A percentile compares a stretch with the other conserved stretches of the same genome.
Conservation (phyloP, 2,329 filamentous ascomycete species). For the Trichoderma cornu-damae region DNA sequence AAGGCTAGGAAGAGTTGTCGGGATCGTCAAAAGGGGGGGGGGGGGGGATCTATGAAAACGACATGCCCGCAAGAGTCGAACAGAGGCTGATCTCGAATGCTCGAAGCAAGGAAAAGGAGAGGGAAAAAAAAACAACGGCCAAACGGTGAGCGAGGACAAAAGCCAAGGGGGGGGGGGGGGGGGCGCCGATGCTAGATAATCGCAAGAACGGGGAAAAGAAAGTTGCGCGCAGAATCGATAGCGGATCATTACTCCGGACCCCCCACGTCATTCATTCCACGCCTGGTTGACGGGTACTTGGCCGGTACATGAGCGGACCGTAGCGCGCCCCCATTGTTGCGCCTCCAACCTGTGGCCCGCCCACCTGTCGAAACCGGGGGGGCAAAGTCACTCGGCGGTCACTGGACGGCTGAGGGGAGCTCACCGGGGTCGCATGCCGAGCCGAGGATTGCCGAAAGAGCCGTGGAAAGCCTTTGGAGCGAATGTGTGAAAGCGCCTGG, state of each 20-base stretch:
- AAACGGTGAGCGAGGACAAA: background rate
- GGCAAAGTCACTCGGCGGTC: conserved; percentile 8
- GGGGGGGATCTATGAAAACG: conserved; percentile 8
- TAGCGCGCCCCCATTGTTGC: background rate
- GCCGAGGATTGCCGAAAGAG: conserved; percentile 24
- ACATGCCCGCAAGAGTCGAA: conserved; percentile 16
- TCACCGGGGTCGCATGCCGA: conserved; percentile 9
- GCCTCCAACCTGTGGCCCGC: too few relatives aligned
- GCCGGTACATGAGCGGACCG: background rate
- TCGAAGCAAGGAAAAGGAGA: background rate
- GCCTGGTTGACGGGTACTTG: background rate
- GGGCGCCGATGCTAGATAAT: conserved; percentile 4
- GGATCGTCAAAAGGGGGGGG: background rate
- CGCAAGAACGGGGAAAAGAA: background rate
- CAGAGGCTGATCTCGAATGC: background rate
- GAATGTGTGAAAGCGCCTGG: too few relatives aligned
- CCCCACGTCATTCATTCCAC: background rate
- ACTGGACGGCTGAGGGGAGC: background rate
- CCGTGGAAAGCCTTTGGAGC: background rate
- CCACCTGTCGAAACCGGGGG: too few relatives aligned
- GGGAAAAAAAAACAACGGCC: background rate
- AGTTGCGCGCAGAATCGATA: conserved; percentile 7
- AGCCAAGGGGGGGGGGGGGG: conserved; percentile 1
- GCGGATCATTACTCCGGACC: conserved; percentile 2
- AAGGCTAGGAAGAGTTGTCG: background rate